Evolutionary conservation across 192 early-diverging fungal genomes (phyloP), one percentile per base, ranked within the genome.

Genomic region (Backusella westeae): DNA sequence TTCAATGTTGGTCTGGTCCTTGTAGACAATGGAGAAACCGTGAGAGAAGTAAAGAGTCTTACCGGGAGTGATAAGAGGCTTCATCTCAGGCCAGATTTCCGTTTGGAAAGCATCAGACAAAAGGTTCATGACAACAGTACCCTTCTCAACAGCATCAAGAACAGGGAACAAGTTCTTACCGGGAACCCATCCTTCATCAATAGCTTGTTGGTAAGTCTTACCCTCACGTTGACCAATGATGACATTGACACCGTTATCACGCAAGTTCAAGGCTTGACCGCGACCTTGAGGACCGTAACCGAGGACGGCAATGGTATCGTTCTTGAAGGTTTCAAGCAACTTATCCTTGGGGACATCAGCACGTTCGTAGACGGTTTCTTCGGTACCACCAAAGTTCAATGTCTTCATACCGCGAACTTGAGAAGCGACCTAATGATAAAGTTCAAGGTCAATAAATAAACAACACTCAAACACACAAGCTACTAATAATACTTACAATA

Each of bases 31-130:
- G 76, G 93, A 93, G 85, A 99, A 99, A 72, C 96, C 96, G 89
- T 97, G 96, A 72, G 95, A 96, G 81, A 99, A 99, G 89, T 97
- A 99, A 44, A 99, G 92, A 15, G 97, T 98, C 90, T 99, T 99
- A 84, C 97, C 97, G 72, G 94, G 93, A 74, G 95, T 97, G 74
- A 99, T 80, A 83, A 90, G 91, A 26, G 93, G 93, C 87, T 91
- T 91, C 84, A 99, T 89, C 67, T 91, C 78, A 80, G 87, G 83
- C 96, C 97, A 99, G 78, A 92, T 88, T 74, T 93, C 93, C 87
- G 90, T 95, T 87, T 99, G 97, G 66, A 91, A 94, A 49, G 97
- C 97, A 87, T 99, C 97, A 1, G 96, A 97, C 1, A 99, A 89
- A 80, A 99, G 88, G 91, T 96, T 95, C 90, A 96, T 91, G 82